Evolutionary conservation across 352 stramenopile genomes (phyloP), one percentile per base, ranked within the genome.

Genomic region (Phytopythium cucurbitacearum): DNA sequence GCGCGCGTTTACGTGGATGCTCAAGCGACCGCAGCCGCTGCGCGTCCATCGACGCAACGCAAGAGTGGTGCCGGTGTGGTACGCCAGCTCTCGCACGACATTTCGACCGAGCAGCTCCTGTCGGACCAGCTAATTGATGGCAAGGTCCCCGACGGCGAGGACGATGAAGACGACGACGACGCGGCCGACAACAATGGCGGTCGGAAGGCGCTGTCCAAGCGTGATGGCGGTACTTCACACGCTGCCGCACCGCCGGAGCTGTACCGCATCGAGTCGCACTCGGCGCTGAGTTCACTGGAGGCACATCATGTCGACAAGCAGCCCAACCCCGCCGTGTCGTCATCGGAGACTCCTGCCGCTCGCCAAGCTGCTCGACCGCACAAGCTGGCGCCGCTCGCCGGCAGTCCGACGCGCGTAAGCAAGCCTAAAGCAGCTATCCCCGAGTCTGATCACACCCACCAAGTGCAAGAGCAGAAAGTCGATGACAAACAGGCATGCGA

Each of bases 191-290:
- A 62, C 2, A 43, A 62, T n/a, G 45, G 38, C 6, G 55, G 62
- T 16, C 16, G 37, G 33, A 28, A 28, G 21, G 21, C 21, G 21
- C 21, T 40, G 46, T 1, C 36, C 37, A 46, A 16, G 5, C 6
- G 5, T 28, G 21, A 28, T 28, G 21, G 21, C 21, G 21, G 21
- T 2, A 2, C 21, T 28, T 28, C 21, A 28, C 21, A 28, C 15
- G 38, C 41, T 21, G 7, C 8, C 21, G 43, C 40, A 41, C 13
- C 35, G 11, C 51, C 59, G 10, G 57, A 51, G 32, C 66, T 87
- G 69, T 87, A 87, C 42, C 67, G 68, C 35, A 87, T 87, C 46
- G 69, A 87, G 45, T 87, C 76, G 15, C 76, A 87, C 54, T 85
- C 76, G n/a, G 64, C 72, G 16, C 57, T 87, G 35, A 80, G 62